Percentiles rank a stretch among this genome's conserved stretches.
These are phyloP conservation scores for Lentithecium fluviatile DNA, from an alignment of 495 filamentous ascomycete genomes.

Conservation along the genomic window DNA sequence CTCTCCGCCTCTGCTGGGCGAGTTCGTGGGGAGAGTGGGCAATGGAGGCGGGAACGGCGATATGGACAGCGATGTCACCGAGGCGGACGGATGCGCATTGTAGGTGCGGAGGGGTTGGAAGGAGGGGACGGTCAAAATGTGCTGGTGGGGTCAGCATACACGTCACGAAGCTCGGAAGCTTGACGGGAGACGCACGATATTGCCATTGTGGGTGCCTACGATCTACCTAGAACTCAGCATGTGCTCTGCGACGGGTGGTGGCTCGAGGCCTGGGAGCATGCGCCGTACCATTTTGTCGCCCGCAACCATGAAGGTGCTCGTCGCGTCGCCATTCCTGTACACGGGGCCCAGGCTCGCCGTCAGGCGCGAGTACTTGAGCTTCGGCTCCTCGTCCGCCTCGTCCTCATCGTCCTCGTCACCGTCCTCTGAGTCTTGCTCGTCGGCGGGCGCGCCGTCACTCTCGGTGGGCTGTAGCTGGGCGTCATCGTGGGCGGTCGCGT, in stretches of 20 bases:
- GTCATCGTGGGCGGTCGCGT: slow-evolving; percentile 24
- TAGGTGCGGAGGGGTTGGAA: slow-evolving; percentile 79
- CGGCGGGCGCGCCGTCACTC: slow-evolving; percentile 20
- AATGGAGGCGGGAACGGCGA: slow-evolving; percentile 84
- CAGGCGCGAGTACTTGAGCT: slow-evolving; percentile 83
- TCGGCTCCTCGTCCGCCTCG: slow-evolving; percentile 92
- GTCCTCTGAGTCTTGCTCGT: slow-evolving; percentile 21
- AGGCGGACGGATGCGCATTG: slow-evolving; percentile 80
- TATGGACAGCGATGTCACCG: slow-evolving; percentile 82
- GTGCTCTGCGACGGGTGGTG: not conserved
- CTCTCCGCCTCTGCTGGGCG: slow-evolving; percentile 50
- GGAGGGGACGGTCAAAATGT: slow-evolving; percentile 78
- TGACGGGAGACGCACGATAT: slow-evolving; percentile 67
- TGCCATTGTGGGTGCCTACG: slow-evolving; percentile 93
- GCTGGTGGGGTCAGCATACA: slow-evolving; percentile 51
- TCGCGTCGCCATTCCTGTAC: slow-evolving; percentile 92
- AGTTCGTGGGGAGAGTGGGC: slow-evolving; percentile 56
- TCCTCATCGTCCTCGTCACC: slow-evolving; percentile 56
- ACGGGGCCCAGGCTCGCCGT: slow-evolving; percentile 75
- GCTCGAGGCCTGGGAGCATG: slow-evolving; percentile 9
- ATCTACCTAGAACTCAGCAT: slow-evolving; percentile 56
- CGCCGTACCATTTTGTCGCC: slow-evolving; percentile 89
- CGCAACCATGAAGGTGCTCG: slow-evolving; percentile 81
- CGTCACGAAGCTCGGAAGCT: not conserved
- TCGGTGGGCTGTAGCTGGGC: slow-evolving; percentile 9